phyloP scores from a whole-genome alignment of 2,329 filamentous ascomycete species.

The Niveomyces coronatus region DNA sequence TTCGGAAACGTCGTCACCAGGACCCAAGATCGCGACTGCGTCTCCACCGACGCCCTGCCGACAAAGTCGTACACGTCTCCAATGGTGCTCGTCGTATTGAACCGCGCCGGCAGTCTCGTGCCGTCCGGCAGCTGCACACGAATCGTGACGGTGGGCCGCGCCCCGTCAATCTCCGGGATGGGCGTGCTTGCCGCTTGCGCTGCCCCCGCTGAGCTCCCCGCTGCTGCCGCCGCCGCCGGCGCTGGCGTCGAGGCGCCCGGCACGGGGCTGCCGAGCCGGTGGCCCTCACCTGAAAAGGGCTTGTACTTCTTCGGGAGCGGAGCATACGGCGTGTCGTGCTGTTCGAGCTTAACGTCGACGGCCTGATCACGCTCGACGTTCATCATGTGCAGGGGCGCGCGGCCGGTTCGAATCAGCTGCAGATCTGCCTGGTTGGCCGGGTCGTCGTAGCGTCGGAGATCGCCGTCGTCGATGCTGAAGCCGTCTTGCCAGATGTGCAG shows the following conservation, averaged over 20 bases:
- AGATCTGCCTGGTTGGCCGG: constrained; percentile 62
- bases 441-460: constrained; percentile 69
- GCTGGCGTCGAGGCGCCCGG: constrained; percentile 43
- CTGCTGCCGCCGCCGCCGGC: constrained; percentile 24
- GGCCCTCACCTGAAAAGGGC: constrained; percentile 62
- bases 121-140: constrained; percentile 73
- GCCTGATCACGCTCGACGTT: constrained; percentile 65
- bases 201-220: background rate
- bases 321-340: constrained; percentile 62
- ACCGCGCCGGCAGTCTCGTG: constrained; percentile 64
- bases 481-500: constrained; percentile 77
- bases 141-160: constrained; percentile 57
- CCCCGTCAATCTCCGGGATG: constrained; percentile 43
- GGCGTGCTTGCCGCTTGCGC: constrained; percentile 15
- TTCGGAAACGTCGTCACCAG: constrained; percentile 76
- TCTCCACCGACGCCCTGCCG: constrained; percentile 48
- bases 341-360: constrained; percentile 68
- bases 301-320: constrained; percentile 65
- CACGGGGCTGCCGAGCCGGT: constrained; percentile 66
- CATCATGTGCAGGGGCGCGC: constrained; percentile 68
- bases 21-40: constrained; percentile 53
- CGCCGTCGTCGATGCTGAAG: constrained; percentile 76
- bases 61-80: constrained; percentile 71
- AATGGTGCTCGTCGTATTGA: constrained; percentile 71
- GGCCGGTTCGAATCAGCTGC: constrained; percentile 64